These are phyloP conservation scores for Pleurotus sapidus DNA, from an alignment of 768 basidiomycete species.

Conservation along the genomic window DNA sequence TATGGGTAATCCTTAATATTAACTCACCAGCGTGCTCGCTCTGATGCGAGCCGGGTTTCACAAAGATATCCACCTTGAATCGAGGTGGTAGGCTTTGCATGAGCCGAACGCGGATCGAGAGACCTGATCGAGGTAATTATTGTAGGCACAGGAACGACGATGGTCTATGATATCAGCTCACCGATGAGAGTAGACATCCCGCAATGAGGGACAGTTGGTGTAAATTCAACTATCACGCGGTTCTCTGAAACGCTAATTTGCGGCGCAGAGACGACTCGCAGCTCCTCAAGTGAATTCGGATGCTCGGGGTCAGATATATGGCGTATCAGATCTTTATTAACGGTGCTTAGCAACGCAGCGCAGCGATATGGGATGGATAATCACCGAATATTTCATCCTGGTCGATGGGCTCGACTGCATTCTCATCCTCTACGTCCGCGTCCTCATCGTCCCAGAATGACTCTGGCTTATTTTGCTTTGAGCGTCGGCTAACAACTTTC, in stretches of 20 bases:
- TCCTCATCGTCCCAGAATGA: conserved; percentile 64
- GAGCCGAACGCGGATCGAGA: conserved; percentile 94
- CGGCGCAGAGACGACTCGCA: conserved; percentile 89
- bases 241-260: conserved; percentile 68
- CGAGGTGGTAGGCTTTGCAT: conserved; percentile 86
- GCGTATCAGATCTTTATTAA: conserved; percentile 79
- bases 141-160: background rate
- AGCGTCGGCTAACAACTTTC: conserved; percentile 42
- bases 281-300: conserved; percentile 89
- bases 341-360: background rate
- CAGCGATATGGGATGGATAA: conserved; percentile 8
- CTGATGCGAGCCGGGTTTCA: conserved; percentile 95
- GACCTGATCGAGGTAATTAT: conserved; percentile 44
- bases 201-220: conserved; percentile 96
- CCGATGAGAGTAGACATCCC: conserved; percentile 97
- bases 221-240: conserved; percentile 84
- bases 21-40: conserved; percentile 82
- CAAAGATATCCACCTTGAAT: conserved; percentile 91
- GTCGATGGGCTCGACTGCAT: conserved; percentile 74
- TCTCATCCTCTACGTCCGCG: conserved; percentile 42
- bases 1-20: background rate
- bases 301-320: conserved; percentile 96
- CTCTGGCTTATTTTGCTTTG: conserved; percentile 34
- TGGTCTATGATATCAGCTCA: conserved; percentile 28
- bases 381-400: conserved; percentile 90